Evolutionary conservation across 2,329 filamentous ascomycete species (phyloP).

Genomic region (Pyricularia sp.): DNA sequence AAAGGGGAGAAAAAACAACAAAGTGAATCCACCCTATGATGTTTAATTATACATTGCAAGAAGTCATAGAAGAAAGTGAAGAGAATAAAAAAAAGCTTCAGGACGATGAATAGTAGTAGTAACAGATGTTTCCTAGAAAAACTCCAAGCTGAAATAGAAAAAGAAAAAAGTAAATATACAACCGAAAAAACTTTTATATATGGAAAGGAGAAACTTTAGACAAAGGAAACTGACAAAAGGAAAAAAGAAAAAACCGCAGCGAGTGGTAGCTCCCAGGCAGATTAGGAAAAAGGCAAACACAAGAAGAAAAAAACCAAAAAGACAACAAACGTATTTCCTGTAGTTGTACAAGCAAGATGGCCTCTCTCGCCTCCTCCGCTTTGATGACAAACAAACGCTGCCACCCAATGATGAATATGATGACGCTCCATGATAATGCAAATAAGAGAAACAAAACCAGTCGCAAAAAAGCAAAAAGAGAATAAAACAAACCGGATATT

Average conservation of each 20-base stretch:
- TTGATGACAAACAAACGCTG: neutral
- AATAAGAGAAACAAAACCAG: neutral
- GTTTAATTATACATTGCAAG: neutral
- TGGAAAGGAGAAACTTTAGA: neutral
- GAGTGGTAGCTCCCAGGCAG: neutral
- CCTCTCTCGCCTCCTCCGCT: neutral
- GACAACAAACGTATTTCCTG: neutral
- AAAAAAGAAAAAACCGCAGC: no score
- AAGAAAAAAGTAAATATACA: neutral
- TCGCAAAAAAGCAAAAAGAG: neutral
- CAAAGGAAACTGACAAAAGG: neutral
- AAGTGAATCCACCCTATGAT: neutral
- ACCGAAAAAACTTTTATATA: neutral
- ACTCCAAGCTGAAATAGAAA: neutral
- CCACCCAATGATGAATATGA: neutral
- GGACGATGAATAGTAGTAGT: neutral
- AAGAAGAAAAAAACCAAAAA: slow-evolving; percentile 6
- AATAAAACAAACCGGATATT: neutral
- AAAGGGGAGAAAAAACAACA: neutral
- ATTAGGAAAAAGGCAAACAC: slow-evolving; percentile 1
- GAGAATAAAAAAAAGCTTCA: neutral
- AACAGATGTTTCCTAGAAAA: neutral
- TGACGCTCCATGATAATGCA: neutral
- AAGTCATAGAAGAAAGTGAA: neutral
- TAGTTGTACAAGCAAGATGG: neutral